Base-by-base conservation (phyloP, 441 rosid genomes). In the Gossypium davidsonii region DNA sequence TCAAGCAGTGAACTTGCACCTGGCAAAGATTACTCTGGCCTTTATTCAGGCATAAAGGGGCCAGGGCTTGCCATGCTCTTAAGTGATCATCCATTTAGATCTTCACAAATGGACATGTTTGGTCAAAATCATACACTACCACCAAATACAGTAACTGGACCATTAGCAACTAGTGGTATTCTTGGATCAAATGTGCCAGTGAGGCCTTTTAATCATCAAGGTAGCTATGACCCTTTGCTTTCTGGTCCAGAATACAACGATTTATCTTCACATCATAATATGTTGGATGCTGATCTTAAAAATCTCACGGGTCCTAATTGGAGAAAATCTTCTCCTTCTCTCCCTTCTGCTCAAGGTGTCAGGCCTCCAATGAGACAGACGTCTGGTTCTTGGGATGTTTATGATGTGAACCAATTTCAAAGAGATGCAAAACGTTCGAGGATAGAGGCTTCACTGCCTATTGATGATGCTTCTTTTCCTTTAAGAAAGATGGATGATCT, bases 311-410 rank as follows among this genome's bases (percentile, higher is more conserved):
- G 83, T 51, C 76, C 83, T 72, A 83, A 73, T 74, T 88, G 96
- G 97, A 85, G 87, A 80, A 87, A 89, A 81, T 85, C 81, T 15
- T 88, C 96, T 73, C 86, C 92, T 65, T 82, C 90, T 72, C 82
- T 86, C 56, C 82, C 89, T 74, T 89, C 94, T 73, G 85, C 77
- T 52, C 83, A 85, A 53, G 84, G 91, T 80, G 76, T 79, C 17
- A 85, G 88, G 87, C 85, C 80, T 73, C 79, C 93, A 6, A n/a
- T 78, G 68, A 85, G 85, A 77, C 78, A 83, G 59, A 74, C 76
- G 67, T 81, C 87, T 72, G 87, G 87, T 79, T 85, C 93, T 52
- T 89, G 97, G 97, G 98, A 92, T 81, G 87, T 85, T 53, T 85
- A 84, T 76, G 97, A 95, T 78, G 83, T 81, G 42, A 78, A 64